Evolutionary conservation across 768 basidiomycete genomes (phyloP).

Genomic region (Russula lepida): DNA sequence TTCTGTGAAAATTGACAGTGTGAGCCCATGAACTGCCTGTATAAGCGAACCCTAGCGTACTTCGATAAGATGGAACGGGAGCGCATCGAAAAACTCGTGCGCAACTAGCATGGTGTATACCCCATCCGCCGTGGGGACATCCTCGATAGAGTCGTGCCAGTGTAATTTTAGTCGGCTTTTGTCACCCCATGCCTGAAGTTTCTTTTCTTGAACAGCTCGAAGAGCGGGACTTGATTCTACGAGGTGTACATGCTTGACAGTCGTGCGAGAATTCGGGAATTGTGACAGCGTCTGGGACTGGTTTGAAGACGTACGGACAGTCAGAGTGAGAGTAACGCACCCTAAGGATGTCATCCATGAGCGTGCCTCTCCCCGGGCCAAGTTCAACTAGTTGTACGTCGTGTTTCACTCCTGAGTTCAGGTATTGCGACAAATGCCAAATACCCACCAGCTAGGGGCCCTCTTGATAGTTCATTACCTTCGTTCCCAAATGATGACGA

Average conservation of each 20-base stretch:
- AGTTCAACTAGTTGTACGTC: conserved; percentile 76
- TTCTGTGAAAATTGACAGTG: conserved; percentile 38
- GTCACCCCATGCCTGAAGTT: conserved; percentile 32
- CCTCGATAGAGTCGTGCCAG: conserved; percentile 72
- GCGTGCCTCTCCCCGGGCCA: conserved; percentile 88
- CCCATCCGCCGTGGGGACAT: conserved; percentile 43
- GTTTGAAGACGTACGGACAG: not conserved
- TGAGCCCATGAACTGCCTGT: too few relatives aligned
- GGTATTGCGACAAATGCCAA: conserved; percentile 80
- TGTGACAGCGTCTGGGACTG: conserved; percentile 42
- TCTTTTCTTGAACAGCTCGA: conserved; percentile 51
- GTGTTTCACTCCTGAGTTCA: conserved; percentile 38
- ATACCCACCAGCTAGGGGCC: conserved; percentile 66
- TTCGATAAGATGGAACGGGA: conserved; percentile 86
- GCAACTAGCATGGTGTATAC: conserved; percentile 81
- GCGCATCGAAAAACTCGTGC: conserved; percentile 96
- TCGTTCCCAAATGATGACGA: conserved; percentile 5
- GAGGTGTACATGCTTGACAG: conserved; percentile 38
- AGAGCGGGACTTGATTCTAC: conserved; percentile 53
- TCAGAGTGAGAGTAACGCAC: conserved; percentile 36
- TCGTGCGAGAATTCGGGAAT: conserved; percentile 31
- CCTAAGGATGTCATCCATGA: conserved; percentile 82
- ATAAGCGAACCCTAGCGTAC: too few relatives aligned
- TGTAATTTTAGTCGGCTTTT: conserved; percentile 34
- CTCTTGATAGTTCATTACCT: conserved; percentile 35